These are phyloP conservation scores for Penicillium flavigenum DNA, from an alignment of 495 filamentous ascomycete species.

Conservation along the genomic window DNA sequence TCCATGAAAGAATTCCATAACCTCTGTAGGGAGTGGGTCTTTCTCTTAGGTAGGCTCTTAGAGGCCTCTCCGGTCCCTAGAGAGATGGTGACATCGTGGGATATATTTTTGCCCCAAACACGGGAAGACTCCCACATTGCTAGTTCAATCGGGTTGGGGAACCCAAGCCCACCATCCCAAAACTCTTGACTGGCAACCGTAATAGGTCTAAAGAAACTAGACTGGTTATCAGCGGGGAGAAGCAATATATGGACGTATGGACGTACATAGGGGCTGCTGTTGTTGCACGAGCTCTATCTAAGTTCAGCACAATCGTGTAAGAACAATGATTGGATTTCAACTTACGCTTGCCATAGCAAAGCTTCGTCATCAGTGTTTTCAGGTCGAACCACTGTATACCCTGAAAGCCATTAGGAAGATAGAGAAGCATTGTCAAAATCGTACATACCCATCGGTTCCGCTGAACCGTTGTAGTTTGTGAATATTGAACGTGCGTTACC, in stretches of 20 bases:
- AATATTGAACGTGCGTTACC: conserved; percentile 28
- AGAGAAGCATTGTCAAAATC: not conserved
- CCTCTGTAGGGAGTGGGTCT: conserved; percentile 18
- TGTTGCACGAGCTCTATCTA: conserved; percentile 26
- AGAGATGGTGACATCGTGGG: conserved; percentile 26
- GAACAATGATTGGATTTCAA: not conserved
- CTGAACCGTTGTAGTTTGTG: conserved; percentile 31
- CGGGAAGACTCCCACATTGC: conserved; percentile 27
- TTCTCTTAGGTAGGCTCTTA: conserved; percentile 1
- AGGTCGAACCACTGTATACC: conserved; percentile 4
- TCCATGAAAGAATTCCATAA: conserved; percentile 25
- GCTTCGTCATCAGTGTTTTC: not conserved
- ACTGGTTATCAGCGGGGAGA: not conserved
- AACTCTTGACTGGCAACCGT: conserved; percentile 24
- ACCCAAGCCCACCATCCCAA: conserved; percentile 33
- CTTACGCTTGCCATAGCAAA: not conserved
- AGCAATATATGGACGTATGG: not conserved
- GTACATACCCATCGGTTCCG: not conserved
- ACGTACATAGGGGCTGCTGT: conserved; percentile 29
- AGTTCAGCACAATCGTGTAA: not conserved
- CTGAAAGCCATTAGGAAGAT: conserved; percentile 1
- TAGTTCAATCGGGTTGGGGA: conserved; percentile 37
- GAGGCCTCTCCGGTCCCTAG: conserved; percentile 26
- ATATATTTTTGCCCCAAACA: conserved; percentile 21
- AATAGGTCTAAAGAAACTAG: conserved; percentile 23